Evolutionary conservation across 2,329 filamentous ascomycete species (phyloP), one percentile per base, ranked within the genome.

Genomic region (Monilinia vaccinii-corymbosi): DNA sequence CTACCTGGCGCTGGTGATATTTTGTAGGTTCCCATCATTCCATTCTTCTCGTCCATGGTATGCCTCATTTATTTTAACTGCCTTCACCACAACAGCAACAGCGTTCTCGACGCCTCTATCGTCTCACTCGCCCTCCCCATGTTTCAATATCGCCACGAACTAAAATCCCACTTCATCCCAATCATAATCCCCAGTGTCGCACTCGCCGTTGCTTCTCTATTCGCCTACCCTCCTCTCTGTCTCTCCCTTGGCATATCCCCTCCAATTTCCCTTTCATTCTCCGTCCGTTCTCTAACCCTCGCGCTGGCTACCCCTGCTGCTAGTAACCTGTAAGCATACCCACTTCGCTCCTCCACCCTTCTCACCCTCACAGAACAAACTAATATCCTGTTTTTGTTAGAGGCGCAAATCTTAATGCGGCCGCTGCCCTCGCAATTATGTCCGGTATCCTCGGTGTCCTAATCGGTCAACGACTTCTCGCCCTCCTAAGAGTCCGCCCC

Each of bases 61-160:
- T 28, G 25, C 25, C 25, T 28, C 25, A 28, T 3, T 28, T 28
- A 28, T 28, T 28, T 28, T 60, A 32, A 60, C 2, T 8, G 18
- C 9, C 31, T 5, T 32, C 10, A 18, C 21, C 14, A 28, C 25
- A 23, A 16, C 5, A 60, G 57, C 62, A 72, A 75, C 63, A 80
- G 77, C 46, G 70, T 79, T 7, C 75, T 85, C 2, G 82, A 85
- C 66, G 81, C 80, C 8, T 77, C 76, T 62, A 85, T 85, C 63
- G 79, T 85, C 0, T 76, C 80, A 1, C 76, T 85, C 3, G 81
- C 82, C 2, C 71, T 85, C 21, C 81, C 82, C 0, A 85, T 85
- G 80, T 84, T 80, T 68, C 78, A 79, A 60, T 84, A 84, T 71
- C 78, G 81, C 3, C 74, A 77, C 44, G 81, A 85, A 71, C 75